Percentiles rank a stretch among this genome's conserved stretches.
Conservation (phyloP, 2,329 filamentous ascomycete genomes). For the Ploettnerulaceae sp. region DNA sequence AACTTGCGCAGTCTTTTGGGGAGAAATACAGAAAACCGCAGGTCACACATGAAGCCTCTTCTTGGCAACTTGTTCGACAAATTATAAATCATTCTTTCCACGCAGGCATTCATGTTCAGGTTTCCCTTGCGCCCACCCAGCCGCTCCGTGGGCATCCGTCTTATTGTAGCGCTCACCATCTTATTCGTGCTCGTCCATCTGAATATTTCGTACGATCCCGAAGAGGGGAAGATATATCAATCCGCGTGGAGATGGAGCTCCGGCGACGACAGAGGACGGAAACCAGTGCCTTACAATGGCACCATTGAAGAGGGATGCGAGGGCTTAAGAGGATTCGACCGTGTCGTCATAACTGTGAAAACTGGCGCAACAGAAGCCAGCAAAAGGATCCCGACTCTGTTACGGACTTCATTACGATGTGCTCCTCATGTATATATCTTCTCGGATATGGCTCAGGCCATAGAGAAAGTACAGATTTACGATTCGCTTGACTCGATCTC, state of each 20-base stretch:
- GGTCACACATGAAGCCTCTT: neutral
- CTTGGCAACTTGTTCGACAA: neutral
- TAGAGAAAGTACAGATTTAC: conserved; percentile 41
- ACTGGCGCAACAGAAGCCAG: conserved; percentile 53
- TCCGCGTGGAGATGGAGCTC: conserved; percentile 4
- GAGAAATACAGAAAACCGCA: no score
- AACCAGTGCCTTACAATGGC: neutral
- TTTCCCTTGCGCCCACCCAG: neutral
- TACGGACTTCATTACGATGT: conserved; percentile 48
- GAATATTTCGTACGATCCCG: neutral
- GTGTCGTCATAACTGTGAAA: conserved; percentile 44
- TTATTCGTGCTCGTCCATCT: conserved; percentile 1
- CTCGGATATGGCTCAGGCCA: conserved; percentile 48
- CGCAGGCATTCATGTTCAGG: neutral
- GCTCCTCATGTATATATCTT: conserved; percentile 49
- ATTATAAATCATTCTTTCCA: neutral
- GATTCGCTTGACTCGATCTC: conserved; percentile 43
- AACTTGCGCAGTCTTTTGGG: no score
- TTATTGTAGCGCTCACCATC: neutral
- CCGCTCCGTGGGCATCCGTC: conserved; percentile 4
- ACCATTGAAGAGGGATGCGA: conserved; percentile 1
- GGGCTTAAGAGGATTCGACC: conserved; percentile 1
- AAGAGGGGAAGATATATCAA: neutral
- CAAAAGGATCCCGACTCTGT: conserved; percentile 47
- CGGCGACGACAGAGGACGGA: neutral